Evolutionary conservation across 176 grass and related monocot species (phyloP), one percentile per base, ranked within the genome.

Genomic region (Zoysia japonica): DNA sequence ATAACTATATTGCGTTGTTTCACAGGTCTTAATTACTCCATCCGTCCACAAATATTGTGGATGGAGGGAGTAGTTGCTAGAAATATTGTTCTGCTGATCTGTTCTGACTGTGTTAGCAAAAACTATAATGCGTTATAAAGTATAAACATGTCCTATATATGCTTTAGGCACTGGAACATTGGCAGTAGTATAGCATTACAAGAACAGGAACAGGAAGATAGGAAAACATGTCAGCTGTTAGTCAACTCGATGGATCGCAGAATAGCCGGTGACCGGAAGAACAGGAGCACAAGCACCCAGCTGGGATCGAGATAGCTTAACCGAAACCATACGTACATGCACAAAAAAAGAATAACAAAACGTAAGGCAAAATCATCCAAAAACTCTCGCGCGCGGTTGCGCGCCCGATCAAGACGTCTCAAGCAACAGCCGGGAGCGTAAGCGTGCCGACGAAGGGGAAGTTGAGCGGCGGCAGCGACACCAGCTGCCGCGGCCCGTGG

Each of bases 371-470:
- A 82, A 47, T 76, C 65, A 70, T 77, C 71, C 28, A 28, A 28
- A 28, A 81, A 57, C 55, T 71, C 68, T 13, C 41, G 1, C 6
- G 12, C 74, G 55, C 17, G 35, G 7, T 12, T 2, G 3, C 4
- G 5, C 2, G 17, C 57, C 28, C 28, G 28, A 28, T 28, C 28
- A 28, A 3, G 44, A 7, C 19, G 17, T 45, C 13, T 82, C 69
- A 89, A 20, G 65, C 87, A 37, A 82, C 9, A 48, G 71, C 76
- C 6, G 88, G 84, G n/a, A 90, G 85, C 61, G 88, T 78, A 45
- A 90, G 83, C 44, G 84, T 74, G 71, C 84, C 84, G 71, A 90
- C 66, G 50, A 90, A 87, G 66, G 89, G 88, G 19, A 90, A 73
- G 45, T 43, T 80, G 50, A 84, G 71, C 53, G 76, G 89, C 76